These are phyloP conservation scores for Trichoderma simmonsii DNA, from an alignment of 2,329 filamentous ascomycete species.

Conservation along the genomic window DNA sequence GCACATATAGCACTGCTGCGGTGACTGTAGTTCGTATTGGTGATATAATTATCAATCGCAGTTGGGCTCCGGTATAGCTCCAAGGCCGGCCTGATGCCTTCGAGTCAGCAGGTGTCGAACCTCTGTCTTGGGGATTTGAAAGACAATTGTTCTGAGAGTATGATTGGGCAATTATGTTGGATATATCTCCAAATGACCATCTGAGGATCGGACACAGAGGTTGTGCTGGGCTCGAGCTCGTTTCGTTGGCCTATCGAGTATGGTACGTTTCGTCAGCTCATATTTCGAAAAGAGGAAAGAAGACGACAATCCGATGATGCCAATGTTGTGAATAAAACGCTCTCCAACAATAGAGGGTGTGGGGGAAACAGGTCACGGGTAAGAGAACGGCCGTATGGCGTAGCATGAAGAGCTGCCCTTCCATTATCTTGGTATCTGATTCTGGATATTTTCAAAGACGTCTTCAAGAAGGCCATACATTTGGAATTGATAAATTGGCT, in stretches of 20 bases:
- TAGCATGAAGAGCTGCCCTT: background rate
- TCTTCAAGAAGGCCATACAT: background rate
- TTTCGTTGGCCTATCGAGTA: background rate
- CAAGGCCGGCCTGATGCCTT: background rate
- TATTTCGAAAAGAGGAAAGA: background rate
- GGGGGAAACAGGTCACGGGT: background rate
- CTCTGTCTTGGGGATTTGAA: background rate
- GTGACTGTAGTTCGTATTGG: background rate
- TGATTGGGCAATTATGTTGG: background rate
- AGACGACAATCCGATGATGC: background rate
- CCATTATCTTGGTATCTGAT: background rate
- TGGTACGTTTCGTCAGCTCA: background rate
- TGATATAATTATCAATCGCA: background rate
- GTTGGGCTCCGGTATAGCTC: background rate
- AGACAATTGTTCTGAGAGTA: background rate
- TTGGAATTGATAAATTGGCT: background rate
- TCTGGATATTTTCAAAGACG: background rate
- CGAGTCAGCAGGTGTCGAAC: background rate
- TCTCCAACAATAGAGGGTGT: background rate
- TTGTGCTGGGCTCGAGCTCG: background rate
- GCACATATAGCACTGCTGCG: background rate
- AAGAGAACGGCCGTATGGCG: background rate
- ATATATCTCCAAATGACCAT: background rate
- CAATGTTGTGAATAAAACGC: too few species aligned
- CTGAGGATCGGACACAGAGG: background rate